Conservation (phyloP, 768 basidiomycete genomes). For the Clitopilus passeckerianus region DNA sequence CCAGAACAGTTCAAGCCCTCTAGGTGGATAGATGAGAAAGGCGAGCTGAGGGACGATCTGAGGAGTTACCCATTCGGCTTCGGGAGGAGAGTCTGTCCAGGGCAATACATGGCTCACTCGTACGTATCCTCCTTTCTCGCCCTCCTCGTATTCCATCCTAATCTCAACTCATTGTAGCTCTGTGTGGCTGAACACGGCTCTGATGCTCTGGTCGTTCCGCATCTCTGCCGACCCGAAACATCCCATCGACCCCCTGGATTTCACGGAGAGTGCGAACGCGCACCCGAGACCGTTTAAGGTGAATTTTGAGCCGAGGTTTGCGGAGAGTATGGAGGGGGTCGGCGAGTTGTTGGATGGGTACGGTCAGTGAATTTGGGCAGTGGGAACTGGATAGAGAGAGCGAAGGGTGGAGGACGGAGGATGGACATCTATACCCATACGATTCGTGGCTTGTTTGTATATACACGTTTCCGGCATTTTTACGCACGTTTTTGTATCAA, state of each 20-base stretch:
- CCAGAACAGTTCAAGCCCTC: conserved; percentile 56
- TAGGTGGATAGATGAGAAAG: conserved; percentile 46
- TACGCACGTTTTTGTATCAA: no score
- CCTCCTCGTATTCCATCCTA: not conserved
- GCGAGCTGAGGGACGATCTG: conserved; percentile 45
- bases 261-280: conserved; percentile 59
- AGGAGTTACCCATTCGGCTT: conserved; percentile 54
- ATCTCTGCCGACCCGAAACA: conserved; percentile 43
- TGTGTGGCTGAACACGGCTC: conserved; percentile 59
- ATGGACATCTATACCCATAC: no score
- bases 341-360: conserved; percentile 37
- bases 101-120: conserved; percentile 53
- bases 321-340: conserved; percentile 24
- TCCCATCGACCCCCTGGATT: conserved; percentile 57
- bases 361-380: conserved; percentile 8
- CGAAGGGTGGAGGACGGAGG: no score
- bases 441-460: no score
- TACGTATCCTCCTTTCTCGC: conserved; percentile 11
- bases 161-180: conserved; percentile 32
- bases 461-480: no score
- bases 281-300: conserved; percentile 62
- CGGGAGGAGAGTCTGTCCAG: conserved; percentile 63
- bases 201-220: conserved; percentile 62
- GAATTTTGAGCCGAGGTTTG: conserved; percentile 45
- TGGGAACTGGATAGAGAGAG: not conserved